These are phyloP conservation scores for Plectosphaerella cucumerina DNA, from an alignment of 2,329 filamentous ascomycete species.

Conservation along the genomic window DNA sequence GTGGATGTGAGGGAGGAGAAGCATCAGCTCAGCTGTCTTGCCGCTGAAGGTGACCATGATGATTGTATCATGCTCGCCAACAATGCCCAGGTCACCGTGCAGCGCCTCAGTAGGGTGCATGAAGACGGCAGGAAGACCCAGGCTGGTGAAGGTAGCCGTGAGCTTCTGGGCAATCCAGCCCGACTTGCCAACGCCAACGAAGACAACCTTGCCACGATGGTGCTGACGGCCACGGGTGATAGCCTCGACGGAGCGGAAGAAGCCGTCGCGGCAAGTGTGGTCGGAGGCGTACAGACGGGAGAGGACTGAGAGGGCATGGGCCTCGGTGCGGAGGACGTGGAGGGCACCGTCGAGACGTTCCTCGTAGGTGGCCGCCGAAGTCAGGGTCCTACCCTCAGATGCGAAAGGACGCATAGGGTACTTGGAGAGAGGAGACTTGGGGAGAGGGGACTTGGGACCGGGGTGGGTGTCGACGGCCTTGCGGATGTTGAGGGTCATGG, in stretches of 20 bases:
- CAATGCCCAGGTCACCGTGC: slow-evolving; percentile 84
- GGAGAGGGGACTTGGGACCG: slow-evolving; percentile 11
- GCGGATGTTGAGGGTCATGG: slow-evolving; percentile 9
- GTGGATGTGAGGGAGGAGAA: slow-evolving; percentile 73
- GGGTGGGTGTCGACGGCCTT: slow-evolving; percentile 8
- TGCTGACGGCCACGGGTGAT: slow-evolving; percentile 56
- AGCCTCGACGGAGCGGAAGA: slow-evolving; percentile 66
- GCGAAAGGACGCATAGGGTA: slow-evolving; percentile 1
- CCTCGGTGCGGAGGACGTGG: slow-evolving; percentile 81
- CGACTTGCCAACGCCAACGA: slow-evolving; percentile 88
- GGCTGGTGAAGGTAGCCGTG: slow-evolving; percentile 86
- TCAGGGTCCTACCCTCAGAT: slow-evolving; percentile 6
- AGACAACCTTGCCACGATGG: slow-evolving; percentile 69
- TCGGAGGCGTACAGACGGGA: slow-evolving; percentile 72
- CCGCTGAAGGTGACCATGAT: slow-evolving; percentile 90
- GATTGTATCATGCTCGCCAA: slow-evolving; percentile 70
- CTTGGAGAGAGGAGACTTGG: slow-evolving; percentile 7
- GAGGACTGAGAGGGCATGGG: slow-evolving; percentile 71
- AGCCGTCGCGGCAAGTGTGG: slow-evolving; percentile 60
- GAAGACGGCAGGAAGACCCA: slow-evolving; percentile 75
- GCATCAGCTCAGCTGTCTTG: slow-evolving; percentile 76
- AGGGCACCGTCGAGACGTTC: slow-evolving; percentile 58
- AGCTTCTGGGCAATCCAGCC: slow-evolving; percentile 86
- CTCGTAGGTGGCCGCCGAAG: slow-evolving; percentile 10
- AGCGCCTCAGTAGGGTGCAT: slow-evolving; percentile 88